A percentile compares a stretch with the other conserved stretches of the same genome.
These are phyloP conservation scores for Punica granatum DNA, from an alignment of 345 rosid genomes.

Conservation along the genomic window DNA sequence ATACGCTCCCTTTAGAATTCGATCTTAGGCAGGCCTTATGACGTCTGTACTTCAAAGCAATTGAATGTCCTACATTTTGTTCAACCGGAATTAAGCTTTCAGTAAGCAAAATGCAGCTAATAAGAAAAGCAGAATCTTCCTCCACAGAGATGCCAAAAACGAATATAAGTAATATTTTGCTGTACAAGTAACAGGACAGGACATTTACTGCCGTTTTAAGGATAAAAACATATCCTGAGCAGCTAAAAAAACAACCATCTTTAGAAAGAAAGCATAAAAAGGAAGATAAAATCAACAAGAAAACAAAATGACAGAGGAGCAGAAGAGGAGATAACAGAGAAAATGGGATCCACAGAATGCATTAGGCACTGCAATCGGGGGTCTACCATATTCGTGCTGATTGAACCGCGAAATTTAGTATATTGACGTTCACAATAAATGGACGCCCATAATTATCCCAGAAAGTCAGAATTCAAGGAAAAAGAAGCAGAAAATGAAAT, in stretches of 20 bases:
- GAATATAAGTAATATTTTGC: background rate
- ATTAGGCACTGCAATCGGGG: conserved; percentile 27
- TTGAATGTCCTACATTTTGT: conserved; percentile 46
- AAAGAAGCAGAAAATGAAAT: conserved; percentile 6
- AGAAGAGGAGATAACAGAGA: conserved; percentile 24
- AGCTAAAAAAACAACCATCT: conserved; percentile 17
- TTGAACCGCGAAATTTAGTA: conserved; percentile 12
- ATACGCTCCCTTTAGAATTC: conserved; percentile 52
- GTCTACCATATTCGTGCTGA: conserved; percentile 17
- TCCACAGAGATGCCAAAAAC: conserved; percentile 1
- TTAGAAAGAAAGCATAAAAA: conserved; percentile 10
- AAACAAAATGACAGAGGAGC: conserved; percentile 18
- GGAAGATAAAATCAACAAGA: conserved; percentile 13
- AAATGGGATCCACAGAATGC: conserved; percentile 57
- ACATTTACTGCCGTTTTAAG: background rate
- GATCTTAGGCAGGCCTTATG: conserved; percentile 17
- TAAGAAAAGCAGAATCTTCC: conserved; percentile 12
- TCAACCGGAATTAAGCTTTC: conserved; percentile 14
- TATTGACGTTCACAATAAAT: conserved; percentile 10
- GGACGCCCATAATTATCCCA: conserved; percentile 1
- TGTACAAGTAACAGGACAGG: background rate
- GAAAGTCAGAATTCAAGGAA: conserved; percentile 1
- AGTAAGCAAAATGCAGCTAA: conserved; percentile 16
- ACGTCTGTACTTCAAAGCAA: conserved; percentile 18
- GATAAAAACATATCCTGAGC: background rate